These are phyloP conservation scores for Fusarium vanettenii DNA, from an alignment of 2,329 filamentous ascomycete species.

Conservation along the genomic window DNA sequence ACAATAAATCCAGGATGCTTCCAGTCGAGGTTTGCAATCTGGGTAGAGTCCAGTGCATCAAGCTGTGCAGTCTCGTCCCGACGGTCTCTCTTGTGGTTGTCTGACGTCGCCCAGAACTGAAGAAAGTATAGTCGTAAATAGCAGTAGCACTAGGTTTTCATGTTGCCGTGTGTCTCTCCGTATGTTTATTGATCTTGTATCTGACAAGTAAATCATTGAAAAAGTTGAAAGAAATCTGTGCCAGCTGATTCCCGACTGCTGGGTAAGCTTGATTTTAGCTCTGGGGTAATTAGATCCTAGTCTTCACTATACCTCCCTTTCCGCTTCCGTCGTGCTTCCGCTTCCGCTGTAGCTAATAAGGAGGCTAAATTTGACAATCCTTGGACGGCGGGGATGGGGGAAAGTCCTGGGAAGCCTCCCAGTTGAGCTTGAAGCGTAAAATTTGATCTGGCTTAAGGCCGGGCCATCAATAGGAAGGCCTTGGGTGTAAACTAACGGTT, in stretches of 20 bases:
- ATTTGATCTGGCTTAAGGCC: not conserved
- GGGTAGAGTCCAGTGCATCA: conserved; percentile 62
- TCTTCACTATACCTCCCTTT: not conserved
- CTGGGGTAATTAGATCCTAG: not conserved
- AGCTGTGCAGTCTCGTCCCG: conserved; percentile 67
- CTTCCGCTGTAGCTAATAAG: not conserved
- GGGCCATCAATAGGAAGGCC: not conserved
- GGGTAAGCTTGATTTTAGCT: not conserved
- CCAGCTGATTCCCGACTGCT: not conserved
- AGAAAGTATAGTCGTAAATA: conserved; percentile 65
- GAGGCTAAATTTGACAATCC: not conserved
- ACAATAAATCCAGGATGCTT: conserved; percentile 71
- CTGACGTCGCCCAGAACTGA: conserved; percentile 69
- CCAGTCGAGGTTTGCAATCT: conserved; percentile 74
- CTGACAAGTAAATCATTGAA: too few relatives aligned
- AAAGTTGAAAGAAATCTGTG: too few relatives aligned
- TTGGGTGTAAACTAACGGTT: not conserved
- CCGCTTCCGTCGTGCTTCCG: not conserved
- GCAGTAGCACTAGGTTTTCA: too few relatives aligned
- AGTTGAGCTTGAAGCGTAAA: too few relatives aligned
- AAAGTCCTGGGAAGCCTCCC: not conserved
- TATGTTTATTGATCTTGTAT: too few relatives aligned
- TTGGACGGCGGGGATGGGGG: not conserved
- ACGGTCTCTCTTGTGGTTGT: conserved; percentile 71
- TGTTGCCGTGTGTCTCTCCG: too few relatives aligned